Percentiles rank a stretch among this genome's conserved stretches.
Conservation (phyloP, 2,329 filamentous ascomycete species). For the Neurospora sp. region DNA sequence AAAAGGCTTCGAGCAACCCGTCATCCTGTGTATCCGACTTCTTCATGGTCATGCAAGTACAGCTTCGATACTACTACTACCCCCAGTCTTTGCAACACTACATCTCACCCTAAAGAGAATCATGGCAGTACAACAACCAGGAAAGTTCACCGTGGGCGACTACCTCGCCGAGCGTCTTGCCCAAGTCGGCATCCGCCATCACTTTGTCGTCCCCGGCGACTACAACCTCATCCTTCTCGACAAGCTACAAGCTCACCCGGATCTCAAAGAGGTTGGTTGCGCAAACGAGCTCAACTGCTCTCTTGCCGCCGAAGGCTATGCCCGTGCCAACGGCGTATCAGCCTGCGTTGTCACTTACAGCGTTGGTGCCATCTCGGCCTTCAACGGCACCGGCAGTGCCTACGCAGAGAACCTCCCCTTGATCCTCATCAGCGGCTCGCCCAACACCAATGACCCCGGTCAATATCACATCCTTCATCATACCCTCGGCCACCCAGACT, state of each 20-base stretch:
- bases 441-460: conserved; percentile 20
- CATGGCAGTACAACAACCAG: background rate
- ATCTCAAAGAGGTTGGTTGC: conserved; percentile 19
- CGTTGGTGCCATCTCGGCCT: conserved; percentile 19
- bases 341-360: conserved; percentile 21
- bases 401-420: conserved; percentile 21
- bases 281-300: conserved; percentile 23
- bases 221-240: conserved; percentile 23
- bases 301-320: conserved; percentile 22
- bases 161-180: conserved; percentile 21
- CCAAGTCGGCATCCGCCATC: conserved; percentile 17
- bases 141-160: conserved; percentile 18
- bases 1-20: background rate
- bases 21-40: background rate
- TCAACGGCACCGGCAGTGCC: conserved; percentile 20
- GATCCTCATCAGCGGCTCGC: conserved; percentile 18
- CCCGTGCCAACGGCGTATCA: conserved; percentile 20
- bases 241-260: conserved; percentile 18
- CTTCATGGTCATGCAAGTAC: background rate
- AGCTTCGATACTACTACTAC: background rate
- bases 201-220: conserved; percentile 22
- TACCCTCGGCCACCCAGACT: conserved; percentile 20
- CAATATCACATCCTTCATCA: conserved; percentile 21
- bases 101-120: background rate
- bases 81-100: background rate